Conservation (phyloP, 1,139 yeast genomes). For the Kluyveromyces sp. region DNA sequence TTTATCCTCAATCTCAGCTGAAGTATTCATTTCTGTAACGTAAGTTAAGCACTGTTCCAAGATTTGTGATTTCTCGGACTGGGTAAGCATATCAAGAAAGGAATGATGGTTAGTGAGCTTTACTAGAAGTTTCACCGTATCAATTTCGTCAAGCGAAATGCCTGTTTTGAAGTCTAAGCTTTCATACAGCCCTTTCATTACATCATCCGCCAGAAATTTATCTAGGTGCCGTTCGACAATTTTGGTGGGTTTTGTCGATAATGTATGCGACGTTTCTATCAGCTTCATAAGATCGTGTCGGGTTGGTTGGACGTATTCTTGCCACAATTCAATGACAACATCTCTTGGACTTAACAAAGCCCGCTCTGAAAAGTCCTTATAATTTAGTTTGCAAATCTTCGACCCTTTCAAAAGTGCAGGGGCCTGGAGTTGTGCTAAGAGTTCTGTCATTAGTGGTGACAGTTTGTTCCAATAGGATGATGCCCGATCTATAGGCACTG, state of each 20-base stretch:
- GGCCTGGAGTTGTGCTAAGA: background rate
- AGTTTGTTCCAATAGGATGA: conserved; percentile 6
- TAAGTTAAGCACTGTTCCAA: background rate
- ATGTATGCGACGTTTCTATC: background rate
- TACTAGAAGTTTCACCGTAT: conserved; percentile 18
- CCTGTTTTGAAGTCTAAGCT: background rate
- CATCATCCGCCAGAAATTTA: background rate
- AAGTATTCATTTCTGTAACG: background rate
- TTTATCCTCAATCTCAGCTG: background rate
- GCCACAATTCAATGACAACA: conserved; percentile 17
- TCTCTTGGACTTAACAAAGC: conserved; percentile 12
- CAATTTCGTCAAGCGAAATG: background rate
- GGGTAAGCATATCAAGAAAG: conserved; percentile 1
- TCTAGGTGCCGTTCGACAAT: background rate
- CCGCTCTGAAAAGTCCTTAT: conserved; percentile 16
- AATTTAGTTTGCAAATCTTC: conserved; percentile 17
- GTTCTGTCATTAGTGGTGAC: background rate
- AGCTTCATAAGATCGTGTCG: background rate
- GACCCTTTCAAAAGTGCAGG: conserved; percentile 11
- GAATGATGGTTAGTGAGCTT: conserved; percentile 15
- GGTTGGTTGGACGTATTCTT: conserved; percentile 1
- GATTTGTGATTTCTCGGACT: background rate
- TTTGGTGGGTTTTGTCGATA: background rate
- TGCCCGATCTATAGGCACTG: conserved; percentile 5
- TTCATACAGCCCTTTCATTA: background rate